Evolutionary conservation across 225 moss, liverwort and hornwort species (phyloP).

Genomic region (Physcomitrellopsis africana): DNA sequence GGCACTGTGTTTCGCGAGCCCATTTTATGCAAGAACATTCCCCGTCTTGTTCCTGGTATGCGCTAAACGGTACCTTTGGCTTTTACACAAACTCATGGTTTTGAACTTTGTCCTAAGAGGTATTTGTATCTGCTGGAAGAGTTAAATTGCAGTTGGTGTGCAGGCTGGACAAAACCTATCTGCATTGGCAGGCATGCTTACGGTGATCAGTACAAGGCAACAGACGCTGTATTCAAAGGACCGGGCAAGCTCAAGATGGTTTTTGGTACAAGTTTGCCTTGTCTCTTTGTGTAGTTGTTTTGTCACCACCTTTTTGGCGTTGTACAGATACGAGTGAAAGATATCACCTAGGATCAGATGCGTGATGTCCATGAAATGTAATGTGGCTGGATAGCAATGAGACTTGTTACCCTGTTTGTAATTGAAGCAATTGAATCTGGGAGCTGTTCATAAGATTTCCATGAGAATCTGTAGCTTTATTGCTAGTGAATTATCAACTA

Average conservation of each 20-base stretch:
- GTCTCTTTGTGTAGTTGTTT: constrained; percentile 1
- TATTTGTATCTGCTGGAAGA: constrained; percentile 2
- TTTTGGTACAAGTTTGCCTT: constrained; percentile 56
- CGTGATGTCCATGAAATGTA: background rate
- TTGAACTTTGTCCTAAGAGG: background rate
- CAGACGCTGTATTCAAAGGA: constrained; percentile 83
- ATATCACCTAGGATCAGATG: background rate
- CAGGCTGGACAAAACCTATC: constrained; percentile 90
- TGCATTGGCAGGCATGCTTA: constrained; percentile 97
- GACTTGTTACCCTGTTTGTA: background rate
- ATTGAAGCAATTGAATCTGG: background rate
- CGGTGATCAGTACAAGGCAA: constrained; percentile 97
- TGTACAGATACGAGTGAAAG: constrained; percentile 5
- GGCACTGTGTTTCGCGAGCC: constrained; percentile 97
- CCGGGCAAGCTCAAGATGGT: constrained; percentile 93
- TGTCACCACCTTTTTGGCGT: background rate
- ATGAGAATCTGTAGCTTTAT: background rate
- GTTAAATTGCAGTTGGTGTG: constrained; percentile 24
- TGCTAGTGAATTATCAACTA: background rate
- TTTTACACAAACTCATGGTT: background rate
- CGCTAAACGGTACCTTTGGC: background rate
- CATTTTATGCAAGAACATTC: constrained; percentile 92
- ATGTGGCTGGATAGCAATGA: background rate
- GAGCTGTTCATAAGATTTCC: background rate
- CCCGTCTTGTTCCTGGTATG: constrained; percentile 76